Percentiles rank a stretch among this genome's conserved stretches.
phyloP scores from a whole-genome alignment of 345 rosid genomes.

The Diplotaxis tenuifolia region DNA sequence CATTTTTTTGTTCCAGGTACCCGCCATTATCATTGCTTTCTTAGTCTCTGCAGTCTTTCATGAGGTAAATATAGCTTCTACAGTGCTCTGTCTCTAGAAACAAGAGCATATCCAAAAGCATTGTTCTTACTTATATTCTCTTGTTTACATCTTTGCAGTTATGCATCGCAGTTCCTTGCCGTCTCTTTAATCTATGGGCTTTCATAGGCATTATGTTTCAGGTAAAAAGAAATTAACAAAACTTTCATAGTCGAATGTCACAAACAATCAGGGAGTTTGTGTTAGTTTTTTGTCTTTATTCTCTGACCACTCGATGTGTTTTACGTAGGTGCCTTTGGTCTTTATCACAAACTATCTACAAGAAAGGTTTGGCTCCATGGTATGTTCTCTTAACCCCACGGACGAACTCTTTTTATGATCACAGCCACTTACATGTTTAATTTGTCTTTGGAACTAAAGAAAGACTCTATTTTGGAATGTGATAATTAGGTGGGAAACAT shows the following conservation, averaged over 20 bases:
- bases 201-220: conserved; percentile 94
- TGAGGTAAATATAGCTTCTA: conserved; percentile 56
- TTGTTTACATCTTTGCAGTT: conserved; percentile 46
- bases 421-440: background rate
- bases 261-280: background rate
- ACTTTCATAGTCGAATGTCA: background rate
- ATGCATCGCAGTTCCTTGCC: conserved; percentile 97
- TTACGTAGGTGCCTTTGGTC: conserved; percentile 76
- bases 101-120: background rate
- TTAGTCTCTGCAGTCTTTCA: conserved; percentile 90
- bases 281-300: background rate
- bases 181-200: conserved; percentile 91
- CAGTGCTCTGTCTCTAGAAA: background rate
- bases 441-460: background rate
- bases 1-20: conserved; percentile 48
- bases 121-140: background rate
- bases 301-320: conserved; percentile 4
- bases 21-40: conserved; percentile 68
- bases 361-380: conserved; percentile 76
- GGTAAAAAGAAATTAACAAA: conserved; percentile 40
- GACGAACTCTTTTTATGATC: background rate
- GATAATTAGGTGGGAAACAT: conserved; percentile 80
- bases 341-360: conserved; percentile 75
- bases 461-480: conserved; percentile 12
- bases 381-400: conserved; percentile 36